phyloP scores from a whole-genome alignment of 805 yeast genomes.

The Sugiyamaella americana region DNA sequence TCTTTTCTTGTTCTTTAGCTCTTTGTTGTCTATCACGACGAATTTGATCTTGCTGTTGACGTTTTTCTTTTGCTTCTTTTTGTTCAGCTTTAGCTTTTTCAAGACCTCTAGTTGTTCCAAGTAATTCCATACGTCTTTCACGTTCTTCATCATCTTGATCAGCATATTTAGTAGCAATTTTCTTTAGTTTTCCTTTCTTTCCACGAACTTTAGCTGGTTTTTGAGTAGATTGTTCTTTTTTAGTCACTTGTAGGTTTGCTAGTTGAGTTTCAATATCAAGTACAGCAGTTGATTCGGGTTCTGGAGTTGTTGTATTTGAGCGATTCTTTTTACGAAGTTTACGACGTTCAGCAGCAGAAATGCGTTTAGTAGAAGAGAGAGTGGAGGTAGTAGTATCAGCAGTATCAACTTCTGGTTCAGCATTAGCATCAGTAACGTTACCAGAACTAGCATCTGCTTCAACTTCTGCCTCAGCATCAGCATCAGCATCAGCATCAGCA shows the following conservation, averaged over 20 bases:
- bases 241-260: constrained; percentile 13
- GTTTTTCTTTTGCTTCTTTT: constrained; percentile 33
- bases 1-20: constrained; percentile 38
- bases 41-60: constrained; percentile 33
- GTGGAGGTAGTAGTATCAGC: neutral
- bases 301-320: neutral
- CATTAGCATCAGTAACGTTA: neutral
- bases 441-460: neutral
- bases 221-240: constrained; percentile 10
- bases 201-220: constrained; percentile 57
- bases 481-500: constrained; percentile 7
- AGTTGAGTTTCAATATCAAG: constrained; percentile 28
- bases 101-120: constrained; percentile 72
- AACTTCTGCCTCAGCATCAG: constrained; percentile 7
- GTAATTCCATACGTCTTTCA: constrained; percentile 61
- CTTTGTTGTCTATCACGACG: constrained; percentile 35
- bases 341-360: constrained; percentile 6
- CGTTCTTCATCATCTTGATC: constrained; percentile 92
- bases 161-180: constrained; percentile 74
- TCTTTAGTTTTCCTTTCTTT: constrained; percentile 75
- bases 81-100: constrained; percentile 35
- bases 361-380: neutral
- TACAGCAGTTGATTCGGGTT: neutral
- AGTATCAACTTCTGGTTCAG: neutral
- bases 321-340: neutral